Evolutionary conservation across 495 filamentous ascomycete species (phyloP), one percentile per base, ranked within the genome.

Genomic region (Annulohypoxylon stygium): DNA sequence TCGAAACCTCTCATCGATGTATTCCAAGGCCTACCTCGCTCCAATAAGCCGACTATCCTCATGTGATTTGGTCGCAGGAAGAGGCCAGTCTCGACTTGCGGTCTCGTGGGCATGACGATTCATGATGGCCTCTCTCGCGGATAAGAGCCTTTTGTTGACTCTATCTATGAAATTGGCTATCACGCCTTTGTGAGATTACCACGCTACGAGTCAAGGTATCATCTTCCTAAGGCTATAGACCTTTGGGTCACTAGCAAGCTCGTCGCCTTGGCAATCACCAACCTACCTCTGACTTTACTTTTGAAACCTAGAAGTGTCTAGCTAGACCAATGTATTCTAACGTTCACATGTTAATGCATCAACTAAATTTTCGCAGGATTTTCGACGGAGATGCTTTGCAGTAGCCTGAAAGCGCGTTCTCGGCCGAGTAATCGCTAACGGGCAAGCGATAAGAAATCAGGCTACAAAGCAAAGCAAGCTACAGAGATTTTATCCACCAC

Each of bases 401-500:
- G 23, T 18, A 14, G 20, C 26, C 30, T 25, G 9, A 50, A 7
- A 45, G 20, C n/a, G 36, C 36, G 18, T 43, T 34, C 30, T 53
- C 39, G 26, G 20, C 33, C 37, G 41, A 68, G 53, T 10, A 3
- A 43, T 51, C 25, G 30, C 34, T 60, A 54, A 61, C 30, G 39
- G 34, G 2, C 23, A 55, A 20, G 33, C 63, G 61, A 55, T 55
- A 57, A 33, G 41, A 48, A 57, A 23, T n/a, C 30, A 30, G 30
- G 30, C 30, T 30, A 30, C 30, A 30, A 30, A 30, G 30, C 30
- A 30, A 6, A 6, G 30, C 30, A 30, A 30, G 30, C 11, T 50
- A 50, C 66, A 62, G 41, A 61, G 47, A 73, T 41, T 37, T 51
- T 34, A 60, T 25, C 45, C 36, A 57, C 57, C 53, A 64, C 18